Base-by-base conservation (phyloP, 176 grass and related monocot genomes). In the Cymbopogon citratus region DNA sequence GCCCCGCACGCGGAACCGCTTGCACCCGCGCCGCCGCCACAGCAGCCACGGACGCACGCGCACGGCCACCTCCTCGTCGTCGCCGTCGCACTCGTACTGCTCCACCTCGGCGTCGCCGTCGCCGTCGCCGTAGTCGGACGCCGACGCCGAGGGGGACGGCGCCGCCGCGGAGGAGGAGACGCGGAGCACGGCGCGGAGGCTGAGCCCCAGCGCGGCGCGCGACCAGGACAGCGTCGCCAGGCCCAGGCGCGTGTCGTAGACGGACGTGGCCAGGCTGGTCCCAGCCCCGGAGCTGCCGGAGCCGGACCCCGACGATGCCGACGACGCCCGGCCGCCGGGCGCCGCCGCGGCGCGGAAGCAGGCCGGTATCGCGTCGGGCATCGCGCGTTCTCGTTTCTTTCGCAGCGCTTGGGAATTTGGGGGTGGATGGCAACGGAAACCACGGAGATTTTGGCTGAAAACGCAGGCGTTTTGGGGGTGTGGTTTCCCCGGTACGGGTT, bases 231-330 rank as follows among this genome's bases (percentile, higher is more conserved):
- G 84, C 69, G 95, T 80, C 27, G 89, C 95, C 45, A 92, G 36
- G 76, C 95, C 95, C 25, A 98, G 90, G 54, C 78, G 84, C n/a
- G 95, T 95, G 78, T 91, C 88, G 88, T 98, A 95, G 36, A 94
- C 79, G 45, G 95, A 94, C 4, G 92, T 95, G 71, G 85, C 89
- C 44, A 92, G 77, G 69, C 80, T 94, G 13, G 88, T 85, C 27
- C 86, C 89, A 16, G 62, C 84, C 12, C 15, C 83, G 2, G 74
- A 68, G n/a, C n/a, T n/a, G n/a, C n/a, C n/a, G n/a, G n/a, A n/a
- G n/a, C 15, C 83, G 1, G 74, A 68, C 49, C 69, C 64, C 12
- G 75, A 81, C 41, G 73, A 77, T 12, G 85, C 28, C 21, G 73
- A 19, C 18, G 77, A 49, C 77, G 62, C 43, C 28, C 77, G 28